Base-by-base conservation (phyloP, 1,284 basidiomycete genomes). In the Rhizoctonia solani region DNA sequence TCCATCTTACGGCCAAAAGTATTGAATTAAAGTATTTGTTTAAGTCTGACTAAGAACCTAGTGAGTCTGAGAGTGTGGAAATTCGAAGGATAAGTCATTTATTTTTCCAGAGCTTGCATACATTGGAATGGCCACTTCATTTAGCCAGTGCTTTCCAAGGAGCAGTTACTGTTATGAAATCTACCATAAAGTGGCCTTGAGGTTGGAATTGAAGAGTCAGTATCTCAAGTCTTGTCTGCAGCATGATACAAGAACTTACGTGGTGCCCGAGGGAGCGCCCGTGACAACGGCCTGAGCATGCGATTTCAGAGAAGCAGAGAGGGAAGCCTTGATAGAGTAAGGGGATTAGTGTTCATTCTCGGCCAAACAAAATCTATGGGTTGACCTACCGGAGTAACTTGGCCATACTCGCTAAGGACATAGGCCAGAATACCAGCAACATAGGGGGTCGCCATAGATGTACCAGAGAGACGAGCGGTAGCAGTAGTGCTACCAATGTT, bases 401-500 rank as follows among this genome's bases (percentile, higher is more conserved):
- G 19, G 23, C 66, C 66, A 30, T 67, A 54, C 61, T 65, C 61
- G 61, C 61, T 25, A 8, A 68, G 39, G 47, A 41, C 66, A 23
- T 50, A 44, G 19, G 66, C 66, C 9, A 68, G 4, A 16, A 69
- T 52, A 32, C 69, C 69, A 27, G 69, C 69, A 34, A 70, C 69
- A 19, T 46, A 46, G 44, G 55, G 55, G 4, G 55, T 42, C 4
- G 55, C 78, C 76, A 77, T 79, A 66, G 78, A 79, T 44, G 79
- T 80, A 67, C 79, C 79, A 5, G 74, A 74, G 68, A 75, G 75
- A 21, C 76, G 78, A 75, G 79, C 79, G 72, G 75, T 72, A 54
- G 74, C 73, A 30, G 69, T 73, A 69, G 74, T 74, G 63, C 77
- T 72, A 13, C 69, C 73, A 71, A 74, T 76, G 75, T 76, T 77